Base-by-base conservation (phyloP, 208 protist species). In the Leishmania aethiopica region DNA sequence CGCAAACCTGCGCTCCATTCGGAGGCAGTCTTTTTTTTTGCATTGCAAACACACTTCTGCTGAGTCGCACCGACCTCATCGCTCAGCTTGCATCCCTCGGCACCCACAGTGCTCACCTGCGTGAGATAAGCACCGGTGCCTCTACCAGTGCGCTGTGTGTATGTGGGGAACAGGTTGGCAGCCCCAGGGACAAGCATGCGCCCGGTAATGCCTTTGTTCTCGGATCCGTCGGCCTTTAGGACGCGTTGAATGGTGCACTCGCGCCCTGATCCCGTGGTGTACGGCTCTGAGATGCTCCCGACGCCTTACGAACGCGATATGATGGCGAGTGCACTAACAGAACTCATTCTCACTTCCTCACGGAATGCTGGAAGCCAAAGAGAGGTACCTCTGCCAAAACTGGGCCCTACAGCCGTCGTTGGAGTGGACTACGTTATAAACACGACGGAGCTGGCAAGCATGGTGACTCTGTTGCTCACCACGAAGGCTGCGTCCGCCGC, bases 51-150 rank as follows among this genome's bases (percentile, higher is more conserved):
- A 94, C 90, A 82, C 83, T 90, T 40, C 87, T 86, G 4, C 60
- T 88, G 32, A 91, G 77, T 17, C 86, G 91, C 28, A 75, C 53
- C 1, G 79, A 79, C 37, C 28, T 94, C 19, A 25, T 66, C 40
- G 49, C 70, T 15, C 57, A 78, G 49, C 90, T 95, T 71, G 37
- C 32, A 25, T 40, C 75, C 47, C 85, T 81, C 25, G 90, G 90
- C 47, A 86, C 92, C 47, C 37, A 76, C 10, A 85, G 84, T 2
- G 89, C 92, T 1, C 8, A 37, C 59, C 55, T 62, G 71, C 5
- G 72, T 7, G 90, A 96, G 35, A 80, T 93, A 17, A 92, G 90
- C 86, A 96, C 88, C 84, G 91, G 86, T 71, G 91, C 75, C 28
- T 96, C 89, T 84, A 88, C 89, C 19, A 89, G 88, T 22, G 87